Evolutionary conservation across 305 asterid genomes (phyloP), one percentile per base, ranked within the genome.

Genomic region (Rubia balearica): DNA sequence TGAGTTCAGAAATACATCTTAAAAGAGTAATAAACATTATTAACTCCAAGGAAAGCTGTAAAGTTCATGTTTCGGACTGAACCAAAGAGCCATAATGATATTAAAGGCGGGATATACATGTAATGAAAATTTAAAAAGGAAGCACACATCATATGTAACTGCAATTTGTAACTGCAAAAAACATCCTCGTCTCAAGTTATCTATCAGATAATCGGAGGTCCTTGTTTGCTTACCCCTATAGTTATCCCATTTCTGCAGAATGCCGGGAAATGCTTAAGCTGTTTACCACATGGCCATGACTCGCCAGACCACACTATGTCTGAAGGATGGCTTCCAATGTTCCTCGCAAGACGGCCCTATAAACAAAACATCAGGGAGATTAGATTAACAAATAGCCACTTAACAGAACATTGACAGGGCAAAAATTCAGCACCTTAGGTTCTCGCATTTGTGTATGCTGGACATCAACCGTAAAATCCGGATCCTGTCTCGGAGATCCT

Each of bases 221-320:
- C n/a, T n/a, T 38, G 42, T 4, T 81, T 74, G 77, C 95, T 88
- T 82, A 94, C 99, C 68, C 86, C 85, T 61, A 94, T 90, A 45
- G 92, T 84, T 76, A 87, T 82, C 64, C 98, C 99, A 73, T 87
- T 91, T 81, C 99, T 88, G 82, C 77, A 56, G 77, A 94, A 94
- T 69, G 90, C 87, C 53, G 96, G 91, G 79, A 85, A 94, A 75
- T 94, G 99, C 80, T 88, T 94, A 82, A 94, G 88, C 82, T 87
- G 98, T 84, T 91, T 94, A 75, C 92, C 87, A 69, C 99, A 94
- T 63, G 89, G 69, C 98, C 98, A 94, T 71, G 97, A 76, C 61
- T 82, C 79, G 73, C 98, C 98, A 8, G 96, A 89, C 99, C 99
- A 94, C 5, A 89, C 83, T 69, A 94, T 94, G 57, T 85, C 95